Percentiles rank a stretch among this genome's conserved stretches.
Conservation (phyloP, 495 filamentous ascomycete genomes). For the Lentithecium fluviatile region DNA sequence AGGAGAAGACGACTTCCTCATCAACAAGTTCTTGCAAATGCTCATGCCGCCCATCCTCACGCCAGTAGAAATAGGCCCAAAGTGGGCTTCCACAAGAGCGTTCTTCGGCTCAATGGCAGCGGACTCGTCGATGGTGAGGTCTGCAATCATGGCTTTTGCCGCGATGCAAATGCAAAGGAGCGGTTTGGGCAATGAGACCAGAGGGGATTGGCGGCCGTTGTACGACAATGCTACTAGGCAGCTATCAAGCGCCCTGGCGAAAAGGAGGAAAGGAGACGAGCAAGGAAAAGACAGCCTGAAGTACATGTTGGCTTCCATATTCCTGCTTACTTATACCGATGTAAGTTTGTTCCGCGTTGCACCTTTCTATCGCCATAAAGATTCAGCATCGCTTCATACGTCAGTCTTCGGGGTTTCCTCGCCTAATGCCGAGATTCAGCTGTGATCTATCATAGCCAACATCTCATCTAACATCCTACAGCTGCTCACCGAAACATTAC, state of each 20-base stretch:
- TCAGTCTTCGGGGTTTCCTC: too few relatives aligned
- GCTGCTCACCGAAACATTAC: conserved; percentile 21
- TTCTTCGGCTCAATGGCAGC: conserved; percentile 24
- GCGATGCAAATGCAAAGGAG: conserved; percentile 26
- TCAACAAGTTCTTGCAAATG: conserved; percentile 27
- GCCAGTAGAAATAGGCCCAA: conserved; percentile 23
- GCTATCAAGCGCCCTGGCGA: conserved; percentile 4
- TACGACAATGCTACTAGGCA: conserved; percentile 23
- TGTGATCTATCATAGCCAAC: too few relatives aligned
- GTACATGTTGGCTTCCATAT: conserved; percentile 12
- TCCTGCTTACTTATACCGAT: conserved; percentile 21
- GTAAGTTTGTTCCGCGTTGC: neutral
- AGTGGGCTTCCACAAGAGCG: conserved; percentile 23
- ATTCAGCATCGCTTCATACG: too few relatives aligned
- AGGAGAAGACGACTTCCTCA: conserved; percentile 10
- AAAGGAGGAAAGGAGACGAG: conserved; percentile 9
- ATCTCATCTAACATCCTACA: neutral
- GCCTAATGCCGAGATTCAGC: too few relatives aligned
- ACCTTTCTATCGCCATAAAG: too few relatives aligned
- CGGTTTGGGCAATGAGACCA: neutral
- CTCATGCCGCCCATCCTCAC: conserved; percentile 28
- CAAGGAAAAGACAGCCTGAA: conserved; percentile 11
- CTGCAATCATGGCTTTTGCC: conserved; percentile 22
- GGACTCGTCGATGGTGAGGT: conserved; percentile 13
- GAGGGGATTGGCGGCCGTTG: conserved; percentile 15